Conservation (phyloP, 371 early-diverging fungal species). For the Fennellomyces sp. region DNA sequence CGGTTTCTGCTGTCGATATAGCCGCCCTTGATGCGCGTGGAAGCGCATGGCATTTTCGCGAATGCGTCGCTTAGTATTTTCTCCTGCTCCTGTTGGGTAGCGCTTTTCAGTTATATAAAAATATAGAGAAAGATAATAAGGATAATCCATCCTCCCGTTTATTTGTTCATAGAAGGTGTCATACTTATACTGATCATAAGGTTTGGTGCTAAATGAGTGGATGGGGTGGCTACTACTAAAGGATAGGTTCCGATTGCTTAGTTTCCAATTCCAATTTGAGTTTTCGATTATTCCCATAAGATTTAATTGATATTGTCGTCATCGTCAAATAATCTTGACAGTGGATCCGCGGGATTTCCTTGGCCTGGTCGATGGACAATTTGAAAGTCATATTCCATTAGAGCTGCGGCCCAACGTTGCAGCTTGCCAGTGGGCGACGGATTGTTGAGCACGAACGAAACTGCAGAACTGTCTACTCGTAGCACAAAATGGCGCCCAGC, state of each 20-base stretch:
- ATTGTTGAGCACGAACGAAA: slow-evolving; percentile 7
- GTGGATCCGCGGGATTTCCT: slow-evolving; percentile 11
- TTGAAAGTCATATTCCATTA: slow-evolving; percentile 15
- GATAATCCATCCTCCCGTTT: slow-evolving; percentile 2
- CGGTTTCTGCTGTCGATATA: too few species aligned
- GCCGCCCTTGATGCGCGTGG: too few species aligned
- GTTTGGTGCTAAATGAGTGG: too few species aligned
- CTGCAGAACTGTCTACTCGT: slow-evolving; percentile 8
- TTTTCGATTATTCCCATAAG: too few species aligned
- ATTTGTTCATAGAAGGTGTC: too few species aligned
- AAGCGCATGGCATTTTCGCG: too few species aligned
- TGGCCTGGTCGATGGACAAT: slow-evolving; percentile 5
- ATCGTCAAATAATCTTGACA: slow-evolving; percentile 13
- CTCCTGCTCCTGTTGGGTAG: not conserved
- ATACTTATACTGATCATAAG: too few species aligned
- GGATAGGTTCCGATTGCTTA: too few species aligned
- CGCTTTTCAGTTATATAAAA: not conserved
- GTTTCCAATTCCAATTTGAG: too few species aligned
- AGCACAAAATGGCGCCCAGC: slow-evolving; percentile 18
- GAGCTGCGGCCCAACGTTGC: slow-evolving; percentile 8
- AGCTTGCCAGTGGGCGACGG: slow-evolving; percentile 7
- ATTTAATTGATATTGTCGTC: too few species aligned
- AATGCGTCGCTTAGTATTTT: not conserved
- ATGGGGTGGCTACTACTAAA: too few species aligned
- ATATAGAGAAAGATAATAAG: not conserved